Evolutionary conservation across 1,284 basidiomycete species (phyloP), one percentile per base, ranked within the genome.

Genomic region (Chiua sp.): DNA sequence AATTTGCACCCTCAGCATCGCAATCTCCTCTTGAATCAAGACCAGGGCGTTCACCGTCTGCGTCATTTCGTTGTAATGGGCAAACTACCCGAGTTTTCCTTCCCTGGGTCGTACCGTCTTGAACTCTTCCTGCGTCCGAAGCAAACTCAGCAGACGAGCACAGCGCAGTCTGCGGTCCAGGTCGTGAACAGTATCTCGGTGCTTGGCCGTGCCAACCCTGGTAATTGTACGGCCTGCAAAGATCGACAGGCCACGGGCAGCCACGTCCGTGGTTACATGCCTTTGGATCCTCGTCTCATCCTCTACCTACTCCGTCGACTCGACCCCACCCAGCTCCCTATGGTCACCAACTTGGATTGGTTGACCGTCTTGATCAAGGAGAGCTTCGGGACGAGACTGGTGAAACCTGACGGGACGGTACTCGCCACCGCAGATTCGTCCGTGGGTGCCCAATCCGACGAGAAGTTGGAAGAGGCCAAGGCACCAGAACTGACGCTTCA

Each of bases 101-200:
- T 53, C 55, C 8, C 50, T 7, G 65, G 65, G 44, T 66, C 65
- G 33, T 53, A 66, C 15, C 58, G 65, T 47, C 67, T 66, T 28
- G 67, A 66, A n/a, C 62, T 66, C 4, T 65, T 56, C 46, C 6
- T 69, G 0, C 46, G 23, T 23, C 55, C 59, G 12, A 63, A 52
- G 39, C 13, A 53, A 12, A 3, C 4, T 5, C 32, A 39, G 8
- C 10, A 49, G 30, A 22, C 23, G 1, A 1, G 20, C 2, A 42
- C 39, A 10, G 8, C 39, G 7, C 39, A 42, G 39, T n/a, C 39
- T 18, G 7, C 51, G 7, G 12, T 12, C 4, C 42, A 50, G 2
- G 54, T 69, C 12, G 51, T 66, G 5, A 65, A 68, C 55, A 67
- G 46, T 28, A 53, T 57, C 22, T 67, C 65, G 0, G 65, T 66